These are phyloP conservation scores for Lactarius indigo DNA, from an alignment of 768 basidiomycete species.

Conservation along the genomic window DNA sequence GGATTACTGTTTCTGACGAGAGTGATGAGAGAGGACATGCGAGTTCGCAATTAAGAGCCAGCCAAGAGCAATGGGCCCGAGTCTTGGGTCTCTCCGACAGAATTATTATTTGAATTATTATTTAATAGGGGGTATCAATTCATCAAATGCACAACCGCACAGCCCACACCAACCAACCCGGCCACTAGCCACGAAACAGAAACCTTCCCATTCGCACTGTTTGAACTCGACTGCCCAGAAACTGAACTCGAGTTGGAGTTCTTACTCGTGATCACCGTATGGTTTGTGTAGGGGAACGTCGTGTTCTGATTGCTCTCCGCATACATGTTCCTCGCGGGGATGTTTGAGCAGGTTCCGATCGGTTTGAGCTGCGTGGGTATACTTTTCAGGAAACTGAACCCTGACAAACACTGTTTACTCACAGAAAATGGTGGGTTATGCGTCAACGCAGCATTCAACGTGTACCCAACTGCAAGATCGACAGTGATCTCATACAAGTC, in stretches of 20 bases:
- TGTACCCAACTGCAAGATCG: constrained; percentile 86
- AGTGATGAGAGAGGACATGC: constrained; percentile 41
- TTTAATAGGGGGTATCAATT: background rate
- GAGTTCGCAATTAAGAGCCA: background rate
- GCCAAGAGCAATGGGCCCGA: background rate
- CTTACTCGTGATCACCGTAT: constrained; percentile 25
- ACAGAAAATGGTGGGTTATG: constrained; percentile 67
- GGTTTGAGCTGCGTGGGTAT: constrained; percentile 50
- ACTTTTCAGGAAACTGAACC: constrained; percentile 6
- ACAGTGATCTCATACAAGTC: constrained; percentile 84
- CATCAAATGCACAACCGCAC: background rate
- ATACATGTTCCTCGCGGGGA: constrained; percentile 68
- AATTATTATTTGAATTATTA: background rate
- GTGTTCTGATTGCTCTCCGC: constrained; percentile 75
- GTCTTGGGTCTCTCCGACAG: constrained; percentile 2
- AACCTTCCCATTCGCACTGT: background rate
- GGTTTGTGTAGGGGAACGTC: constrained; percentile 54
- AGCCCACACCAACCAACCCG: constrained; percentile 1
- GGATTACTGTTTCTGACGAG: constrained; percentile 40
- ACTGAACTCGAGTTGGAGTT: background rate
- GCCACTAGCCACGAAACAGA: background rate
- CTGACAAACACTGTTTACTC: constrained; percentile 23
- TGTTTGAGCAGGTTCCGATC: constrained; percentile 72
- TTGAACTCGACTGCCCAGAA: background rate
- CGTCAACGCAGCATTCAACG: constrained; percentile 68